Evolutionary conservation across 768 basidiomycete species (phyloP), one percentile per base, ranked within the genome.

Genomic region (Clavaria fumosa): DNA sequence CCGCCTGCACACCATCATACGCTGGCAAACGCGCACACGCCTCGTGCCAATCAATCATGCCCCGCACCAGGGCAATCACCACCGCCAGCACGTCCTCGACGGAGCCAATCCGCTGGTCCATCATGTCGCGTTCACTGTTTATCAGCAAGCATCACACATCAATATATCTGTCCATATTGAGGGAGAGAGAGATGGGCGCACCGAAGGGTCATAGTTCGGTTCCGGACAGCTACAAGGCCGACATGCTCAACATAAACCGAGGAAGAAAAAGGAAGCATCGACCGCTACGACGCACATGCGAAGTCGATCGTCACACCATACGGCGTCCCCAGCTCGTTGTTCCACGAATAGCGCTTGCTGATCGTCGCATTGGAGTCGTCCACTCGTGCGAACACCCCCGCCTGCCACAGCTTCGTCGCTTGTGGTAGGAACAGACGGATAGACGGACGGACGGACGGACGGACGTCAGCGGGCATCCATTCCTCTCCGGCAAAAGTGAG

Each of bases 321-420:
- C 1, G 95, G 95, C 21, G 95, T 97, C 45, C 95, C 95, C 31
- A 99, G 71, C 61, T 97, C 95, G 59, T 99, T 95, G 59, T 97
- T 99, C 41, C 95, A 75, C 9, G 95, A 77, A 60, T 97, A 97
- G 10, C 93, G 88, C 62, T 85, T 91, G 28, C 95, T 93, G 52
- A 97, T 97, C 5, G 86, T 80, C 23, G 82, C 78, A 48, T 80
- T 84, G 17, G 91, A 97, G 54, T 97, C 93, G 55, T 97, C 95
- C 2, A 97, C 91, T 36, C 90, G 73, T 34, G 85, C 79, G 53
- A 89, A 86, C 37, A 97, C 71, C 43, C 95, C 93, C 5, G 79
- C 80, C 52, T 70, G 70, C 46, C 95, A 80, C 51, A 97, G 64
- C 54, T 90, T 85, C 23, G 72, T 65, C 34, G 91, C 91, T 95